Percentiles rank a stretch among this genome's conserved stretches.
These are phyloP conservation scores for Leccinum subfulvum DNA, from an alignment of 1,284 basidiomycete species.

Conservation along the genomic window DNA sequence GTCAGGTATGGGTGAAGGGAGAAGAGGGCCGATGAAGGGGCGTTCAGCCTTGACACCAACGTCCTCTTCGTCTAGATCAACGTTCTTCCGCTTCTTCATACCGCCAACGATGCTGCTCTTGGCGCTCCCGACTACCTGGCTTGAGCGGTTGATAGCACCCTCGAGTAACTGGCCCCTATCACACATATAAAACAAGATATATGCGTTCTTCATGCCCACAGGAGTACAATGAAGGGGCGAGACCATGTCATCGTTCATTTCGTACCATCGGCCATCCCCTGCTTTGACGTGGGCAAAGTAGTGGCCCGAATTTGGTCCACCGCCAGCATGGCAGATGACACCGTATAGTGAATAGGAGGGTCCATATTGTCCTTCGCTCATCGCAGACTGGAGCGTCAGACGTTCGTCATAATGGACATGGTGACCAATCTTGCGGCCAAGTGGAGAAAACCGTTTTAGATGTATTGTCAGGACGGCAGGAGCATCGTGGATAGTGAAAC, in stretches of 20 bases:
- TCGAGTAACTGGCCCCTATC: slow-evolving; percentile 72
- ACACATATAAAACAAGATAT: slow-evolving; percentile 89
- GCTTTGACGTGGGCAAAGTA: slow-evolving; percentile 89
- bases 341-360: slow-evolving; percentile 89
- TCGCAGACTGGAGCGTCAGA: slow-evolving; percentile 76
- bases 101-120: slow-evolving; percentile 46
- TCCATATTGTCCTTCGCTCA: slow-evolving; percentile 78
- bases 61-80: slow-evolving; percentile 49
- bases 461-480: slow-evolving; percentile 95
- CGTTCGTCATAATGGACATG: slow-evolving; percentile 77
- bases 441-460: slow-evolving; percentile 90
- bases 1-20: slow-evolving; percentile 46
- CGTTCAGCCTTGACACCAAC: slow-evolving; percentile 45
- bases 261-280: slow-evolving; percentile 75
- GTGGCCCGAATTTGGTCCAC: slow-evolving; percentile 93
- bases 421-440: slow-evolving; percentile 84
- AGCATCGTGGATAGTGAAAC: slow-evolving; percentile 84
- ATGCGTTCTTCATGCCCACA: slow-evolving; percentile 77
- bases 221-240: slow-evolving; percentile 44
- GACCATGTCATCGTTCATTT: slow-evolving; percentile 93
- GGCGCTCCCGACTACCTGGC: slow-evolving; percentile 12
- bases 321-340: slow-evolving; percentile 91
- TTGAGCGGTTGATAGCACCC: slow-evolving; percentile 47
- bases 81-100: slow-evolving; percentile 63
- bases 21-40: slow-evolving; percentile 64